phyloP scores from a whole-genome alignment of 2,329 filamentous ascomycete species.

The Ilyonectria sp. region DNA sequence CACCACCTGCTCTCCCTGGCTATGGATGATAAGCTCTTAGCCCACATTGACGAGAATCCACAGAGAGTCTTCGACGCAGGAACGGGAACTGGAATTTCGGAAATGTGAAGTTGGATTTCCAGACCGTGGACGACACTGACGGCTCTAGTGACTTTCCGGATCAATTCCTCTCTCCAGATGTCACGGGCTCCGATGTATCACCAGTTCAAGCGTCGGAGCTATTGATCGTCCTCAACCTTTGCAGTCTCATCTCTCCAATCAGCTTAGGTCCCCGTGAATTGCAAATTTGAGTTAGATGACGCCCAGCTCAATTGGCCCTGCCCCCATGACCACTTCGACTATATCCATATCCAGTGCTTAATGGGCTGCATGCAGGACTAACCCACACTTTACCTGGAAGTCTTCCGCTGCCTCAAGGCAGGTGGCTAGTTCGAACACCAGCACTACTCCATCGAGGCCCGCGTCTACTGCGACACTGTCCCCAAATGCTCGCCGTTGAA shows the following conservation, averaged over 20 bases:
- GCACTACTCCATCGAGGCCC: conserved; percentile 6
- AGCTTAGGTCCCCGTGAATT: conserved; percentile 52
- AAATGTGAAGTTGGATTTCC: conserved; percentile 55
- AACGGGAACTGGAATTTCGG: conserved; percentile 29
- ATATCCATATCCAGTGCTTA: conserved; percentile 13
- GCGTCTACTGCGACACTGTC: not conserved
- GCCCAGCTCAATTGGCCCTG: conserved; percentile 19
- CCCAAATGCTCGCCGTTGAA: conserved; percentile 40
- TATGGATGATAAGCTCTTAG: conserved; percentile 32
- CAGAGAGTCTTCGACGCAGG: conserved; percentile 21
- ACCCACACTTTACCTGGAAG: conserved; percentile 14
- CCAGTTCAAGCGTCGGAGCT: conserved; percentile 65
- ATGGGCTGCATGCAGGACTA: conserved; percentile 16
- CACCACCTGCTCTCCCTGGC: conserved; percentile 46
- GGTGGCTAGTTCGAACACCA: conserved; percentile 36
- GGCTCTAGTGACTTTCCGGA: conserved; percentile 62
- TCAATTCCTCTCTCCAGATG: conserved; percentile 59
- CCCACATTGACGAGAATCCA: conserved; percentile 62
- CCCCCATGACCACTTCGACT: conserved; percentile 10
- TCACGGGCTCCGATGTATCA: conserved; percentile 68
- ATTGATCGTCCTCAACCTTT: conserved; percentile 38
- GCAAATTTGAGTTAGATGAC: conserved; percentile 27
- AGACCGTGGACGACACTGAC: not conserved
- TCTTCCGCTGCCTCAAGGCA: not conserved
- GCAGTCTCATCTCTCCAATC: conserved; percentile 43